Base-by-base conservation (phyloP, 352 stramenopile genomes). In the Phytopythium delawarense region DNA sequence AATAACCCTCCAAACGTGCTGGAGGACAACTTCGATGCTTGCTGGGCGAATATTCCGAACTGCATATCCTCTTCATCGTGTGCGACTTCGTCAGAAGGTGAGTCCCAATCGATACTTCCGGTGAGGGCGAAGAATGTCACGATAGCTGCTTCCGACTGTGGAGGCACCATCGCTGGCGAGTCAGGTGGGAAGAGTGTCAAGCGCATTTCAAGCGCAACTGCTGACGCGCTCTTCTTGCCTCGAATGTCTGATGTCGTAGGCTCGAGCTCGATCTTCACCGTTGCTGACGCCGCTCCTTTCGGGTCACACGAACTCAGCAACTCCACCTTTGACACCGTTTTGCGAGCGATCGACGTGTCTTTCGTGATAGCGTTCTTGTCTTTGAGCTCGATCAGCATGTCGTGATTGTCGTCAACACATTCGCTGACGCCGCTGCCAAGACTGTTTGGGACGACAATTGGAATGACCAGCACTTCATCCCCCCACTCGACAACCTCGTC, bases 331-430 rank as follows among this genome's bases (percentile, higher is more conserved):
- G 51, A n/a, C 16, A 57, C n/a, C 8, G 11, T 15, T 11, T 39
- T 57, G 16, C 37, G 51, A 45, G 69, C 73, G 21, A 82, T 61
- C 6, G 70, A 58, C 5, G 56, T 65, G 32, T 85, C 76, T 45
- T 67, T 70, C 45, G 74, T 69, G 46, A 83, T 76, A 0, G 74
- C 73, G 50, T 83, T 77, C 44, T 80, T 82, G 62, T 86, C 76
- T 25, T 78, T 78, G 11, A 86, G 46, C 12, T 72, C 62, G 44
- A 80, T 34, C 4, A 35, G 20, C 18, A 81, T 35, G 25, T 42
- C 51, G 7, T 66, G 61, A 40, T 32, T 40, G 32, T 46, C 40
- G 7, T 21, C 40, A 21, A 21, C 40, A 21, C 15, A n/a, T 46
- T 21, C 20, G 12, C 12, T 16, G 6, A 11, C 18, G 7, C 21